Evolutionary conservation across 108 stramenopile species (phyloP), one percentile per base, ranked within the genome.

Genomic region (Seminavis robusta): DNA sequence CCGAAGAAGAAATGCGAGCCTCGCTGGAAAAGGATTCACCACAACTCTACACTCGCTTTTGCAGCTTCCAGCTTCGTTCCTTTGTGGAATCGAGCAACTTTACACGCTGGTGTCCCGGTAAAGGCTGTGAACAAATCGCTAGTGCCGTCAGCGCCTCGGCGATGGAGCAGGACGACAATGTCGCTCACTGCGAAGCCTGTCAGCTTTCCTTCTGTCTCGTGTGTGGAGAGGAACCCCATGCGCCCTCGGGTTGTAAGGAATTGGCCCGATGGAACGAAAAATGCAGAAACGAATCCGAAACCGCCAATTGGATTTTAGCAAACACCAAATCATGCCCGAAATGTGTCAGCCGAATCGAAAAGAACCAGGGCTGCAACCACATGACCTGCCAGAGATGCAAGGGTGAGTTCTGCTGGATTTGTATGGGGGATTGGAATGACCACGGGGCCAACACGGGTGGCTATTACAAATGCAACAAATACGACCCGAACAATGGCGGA

Each of bases 361-460:
- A 99, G 75, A 98, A 98, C 71, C 94, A 98, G 59, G 97, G 97
- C 23, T 99, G 97, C 79, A 93, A 92, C 74, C 92, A 94, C 84
- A 95, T 94, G 85, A 81, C 82, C 32, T 80, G 80, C 60, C 74
- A 73, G 33, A 52, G 65, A 25, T 86, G 78, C 54, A 70, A 77
- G 48, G 56, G 76, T 54, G 98, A 99, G 64, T 99, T 99, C 61
- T 99, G 99, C 78, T 99, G 99, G 99, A 98, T 99, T 58, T 99
- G 99, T 61, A 77, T 94, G 84, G 94, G 92, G 5, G 69, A 86
- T 52, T 99, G 98, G 98, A 42, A 43, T 7, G 88, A 91, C 24
- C 99, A 99, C 69, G 99, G 98, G 1, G 83, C 96, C 33, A 94
- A 78, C 54, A 98, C 96, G 5, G 98, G 98, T 13, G 98, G 98